phyloP scores from a whole-genome alignment of 805 yeast species.

The Blastobotrys terrestris region DNA sequence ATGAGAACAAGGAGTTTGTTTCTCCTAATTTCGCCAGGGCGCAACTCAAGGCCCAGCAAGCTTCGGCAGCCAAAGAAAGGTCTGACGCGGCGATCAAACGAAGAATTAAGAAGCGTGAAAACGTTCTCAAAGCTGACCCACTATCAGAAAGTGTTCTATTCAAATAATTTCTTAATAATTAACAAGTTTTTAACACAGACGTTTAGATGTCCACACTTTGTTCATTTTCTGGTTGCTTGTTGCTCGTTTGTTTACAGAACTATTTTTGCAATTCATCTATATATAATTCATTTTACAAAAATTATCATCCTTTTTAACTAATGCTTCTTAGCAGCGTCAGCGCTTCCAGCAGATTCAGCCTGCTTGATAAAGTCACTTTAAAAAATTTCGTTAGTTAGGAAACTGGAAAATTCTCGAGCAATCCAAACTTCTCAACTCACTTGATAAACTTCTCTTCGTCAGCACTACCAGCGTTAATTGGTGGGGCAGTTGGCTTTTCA shows the following conservation, averaged over 20 bases:
- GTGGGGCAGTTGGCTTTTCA: constrained; percentile 55
- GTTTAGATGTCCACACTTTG: too few species aligned
- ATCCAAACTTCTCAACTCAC: constrained; percentile 16
- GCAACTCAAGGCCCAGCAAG: constrained; percentile 72
- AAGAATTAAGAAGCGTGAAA: constrained; percentile 69
- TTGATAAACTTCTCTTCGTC: constrained; percentile 84
- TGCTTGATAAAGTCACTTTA: constrained; percentile 54
- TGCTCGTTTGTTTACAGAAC: too few species aligned
- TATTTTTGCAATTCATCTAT: neutral
- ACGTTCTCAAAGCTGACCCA: constrained; percentile 70
- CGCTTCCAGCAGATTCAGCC: constrained; percentile 29
- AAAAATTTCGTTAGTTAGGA: constrained; percentile 1
- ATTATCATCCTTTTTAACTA: neutral
- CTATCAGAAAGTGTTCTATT: constrained; percentile 72
- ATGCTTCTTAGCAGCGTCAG: constrained; percentile 6
- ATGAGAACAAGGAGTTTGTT: constrained; percentile 93
- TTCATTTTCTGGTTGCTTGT: too few species aligned
- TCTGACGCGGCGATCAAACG: constrained; percentile 72
- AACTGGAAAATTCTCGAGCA: neutral
- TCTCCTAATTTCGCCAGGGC: constrained; percentile 95
- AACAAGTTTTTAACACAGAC: too few species aligned
- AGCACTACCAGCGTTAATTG: constrained; percentile 68
- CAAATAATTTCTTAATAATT: constrained; percentile 37
- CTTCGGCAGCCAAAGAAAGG: constrained; percentile 70
- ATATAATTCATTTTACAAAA: neutral